Evolutionary conservation across 768 basidiomycete genomes (phyloP).

Genomic region (Erythrobasidium yunnanense): DNA sequence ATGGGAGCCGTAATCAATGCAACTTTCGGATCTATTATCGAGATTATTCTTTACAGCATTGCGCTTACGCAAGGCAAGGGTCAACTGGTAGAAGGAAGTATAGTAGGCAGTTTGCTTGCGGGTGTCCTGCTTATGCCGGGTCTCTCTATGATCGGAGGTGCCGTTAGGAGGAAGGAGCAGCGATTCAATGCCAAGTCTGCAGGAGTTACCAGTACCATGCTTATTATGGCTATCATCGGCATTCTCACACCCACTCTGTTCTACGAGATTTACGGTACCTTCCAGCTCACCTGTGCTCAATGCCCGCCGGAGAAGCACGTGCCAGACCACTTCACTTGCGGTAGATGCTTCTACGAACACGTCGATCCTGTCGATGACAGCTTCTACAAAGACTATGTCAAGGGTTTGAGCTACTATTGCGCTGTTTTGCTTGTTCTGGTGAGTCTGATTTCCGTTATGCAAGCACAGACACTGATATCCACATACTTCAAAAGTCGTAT

Average conservation of each 20-base stretch:
- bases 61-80: constrained; percentile 85
- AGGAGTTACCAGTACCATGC: constrained; percentile 95
- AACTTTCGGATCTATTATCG: constrained; percentile 95
- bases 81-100: constrained; percentile 87
- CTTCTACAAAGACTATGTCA: constrained; percentile 92
- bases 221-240: constrained; percentile 99
- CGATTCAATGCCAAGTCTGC: constrained; percentile 99
- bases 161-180: constrained; percentile 81
- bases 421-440: constrained; percentile 81
- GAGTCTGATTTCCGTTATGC: constrained; percentile 41
- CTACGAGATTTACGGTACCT: constrained; percentile 95
- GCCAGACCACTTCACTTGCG: constrained; percentile 64
- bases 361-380: constrained; percentile 85
- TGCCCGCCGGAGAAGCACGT: constrained; percentile 51
- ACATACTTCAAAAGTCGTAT: constrained; percentile 60
- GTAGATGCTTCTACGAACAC: constrained; percentile 87
- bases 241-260: constrained; percentile 89
- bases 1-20: constrained; percentile 99
- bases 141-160: constrained; percentile 84
- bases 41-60: constrained; percentile 83
- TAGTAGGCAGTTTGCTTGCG: constrained; percentile 86
- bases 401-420: constrained; percentile 90
- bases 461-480: neutral
- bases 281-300: constrained; percentile 71
- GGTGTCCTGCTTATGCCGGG: constrained; percentile 97